Evolutionary conservation across 345 rosid species (phyloP).

Genomic region (Bruguiera sexangula): DNA sequence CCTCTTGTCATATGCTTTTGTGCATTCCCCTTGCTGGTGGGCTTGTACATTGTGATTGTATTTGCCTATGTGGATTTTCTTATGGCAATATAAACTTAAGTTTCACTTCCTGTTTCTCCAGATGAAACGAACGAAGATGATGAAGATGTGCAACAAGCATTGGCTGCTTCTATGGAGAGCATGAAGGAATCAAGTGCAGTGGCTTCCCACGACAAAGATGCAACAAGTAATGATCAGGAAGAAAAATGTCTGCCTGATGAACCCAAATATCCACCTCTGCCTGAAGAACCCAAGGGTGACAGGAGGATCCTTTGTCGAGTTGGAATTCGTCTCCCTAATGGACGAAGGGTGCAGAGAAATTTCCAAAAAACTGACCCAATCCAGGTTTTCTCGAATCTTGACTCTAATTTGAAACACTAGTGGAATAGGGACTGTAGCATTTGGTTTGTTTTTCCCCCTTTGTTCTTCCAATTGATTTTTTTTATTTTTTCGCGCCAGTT

Average conservation of each 20-base stretch:
- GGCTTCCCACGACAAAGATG: slow-evolving; percentile 21
- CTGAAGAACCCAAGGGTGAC: slow-evolving; percentile 87
- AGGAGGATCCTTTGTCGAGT: slow-evolving; percentile 76
- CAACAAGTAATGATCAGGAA: slow-evolving; percentile 31
- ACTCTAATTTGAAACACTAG: too few species aligned
- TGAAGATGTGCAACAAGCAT: slow-evolving; percentile 55
- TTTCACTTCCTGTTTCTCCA: slow-evolving; percentile 25
- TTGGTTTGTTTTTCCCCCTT: background rate
- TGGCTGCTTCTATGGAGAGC: slow-evolving; percentile 63
- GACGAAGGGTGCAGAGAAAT: slow-evolving; percentile 79
- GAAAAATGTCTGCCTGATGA: slow-evolving; percentile 35
- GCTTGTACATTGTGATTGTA: background rate
- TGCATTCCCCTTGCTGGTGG: background rate
- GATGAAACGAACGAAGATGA: slow-evolving; percentile 52
- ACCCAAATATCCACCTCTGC: slow-evolving; percentile 67
- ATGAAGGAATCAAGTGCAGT: slow-evolving; percentile 31
- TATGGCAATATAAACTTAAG: background rate
- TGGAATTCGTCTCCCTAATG: slow-evolving; percentile 92
- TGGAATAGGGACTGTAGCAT: too few species aligned
- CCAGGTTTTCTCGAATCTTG: slow-evolving; percentile 39
- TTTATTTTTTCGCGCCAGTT: too few species aligned
- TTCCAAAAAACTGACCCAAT: slow-evolving; percentile 72
- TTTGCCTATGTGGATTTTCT: background rate
- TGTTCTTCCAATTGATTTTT: background rate
- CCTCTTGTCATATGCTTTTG: background rate